phyloP scores from a whole-genome alignment of 2,329 filamentous ascomycete genomes.

The Cladosporium sp. region DNA sequence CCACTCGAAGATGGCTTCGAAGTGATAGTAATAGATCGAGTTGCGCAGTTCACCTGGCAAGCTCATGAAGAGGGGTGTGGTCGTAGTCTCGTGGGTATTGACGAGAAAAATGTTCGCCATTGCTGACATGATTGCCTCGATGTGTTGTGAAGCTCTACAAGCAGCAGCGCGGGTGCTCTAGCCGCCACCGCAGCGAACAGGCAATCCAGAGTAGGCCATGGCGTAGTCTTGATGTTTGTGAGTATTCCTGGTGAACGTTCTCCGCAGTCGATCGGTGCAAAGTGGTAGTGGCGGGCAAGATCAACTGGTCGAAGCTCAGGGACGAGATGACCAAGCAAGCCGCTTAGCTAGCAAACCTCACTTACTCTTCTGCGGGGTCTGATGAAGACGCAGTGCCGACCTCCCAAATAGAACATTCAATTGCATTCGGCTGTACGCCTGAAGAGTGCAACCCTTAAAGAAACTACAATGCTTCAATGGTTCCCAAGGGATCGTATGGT shows the following conservation, averaged over 20 bases:
- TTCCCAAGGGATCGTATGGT: not conserved
- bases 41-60: conserved; percentile 4
- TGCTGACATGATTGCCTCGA: not conserved
- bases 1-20: not conserved
- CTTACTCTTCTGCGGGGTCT: not conserved
- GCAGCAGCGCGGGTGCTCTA: not conserved
- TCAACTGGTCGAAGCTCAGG: not conserved
- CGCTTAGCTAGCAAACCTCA: not conserved
- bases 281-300: not conserved
- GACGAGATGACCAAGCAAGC: not conserved
- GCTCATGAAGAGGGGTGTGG: not conserved
- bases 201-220: not conserved
- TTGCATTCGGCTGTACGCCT: not conserved
- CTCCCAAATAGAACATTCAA: not conserved
- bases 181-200: not conserved
- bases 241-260: not conserved
- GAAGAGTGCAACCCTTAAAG: not conserved
- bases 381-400: not conserved
- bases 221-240: not conserved
- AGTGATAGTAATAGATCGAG: not conserved
- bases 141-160: not conserved
- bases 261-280: not conserved
- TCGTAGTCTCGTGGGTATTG: not conserved
- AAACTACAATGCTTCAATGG: not conserved
- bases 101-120: not conserved